phyloP scores from a whole-genome alignment of 495 filamentous ascomycete genomes.

The Trichodelitschia bisporula region DNA sequence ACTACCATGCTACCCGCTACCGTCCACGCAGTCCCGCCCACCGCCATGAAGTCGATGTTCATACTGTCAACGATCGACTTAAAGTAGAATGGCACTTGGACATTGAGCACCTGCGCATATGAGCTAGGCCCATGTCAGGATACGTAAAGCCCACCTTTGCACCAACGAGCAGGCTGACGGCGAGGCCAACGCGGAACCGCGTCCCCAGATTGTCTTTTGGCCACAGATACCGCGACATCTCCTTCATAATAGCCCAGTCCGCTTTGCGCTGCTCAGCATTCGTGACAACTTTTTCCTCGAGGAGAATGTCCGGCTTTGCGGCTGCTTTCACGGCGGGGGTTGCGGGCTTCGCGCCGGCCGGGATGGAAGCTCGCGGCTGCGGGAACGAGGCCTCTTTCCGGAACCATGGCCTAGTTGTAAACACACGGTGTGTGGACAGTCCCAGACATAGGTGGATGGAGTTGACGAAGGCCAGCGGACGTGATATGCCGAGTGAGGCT shows the following conservation, averaged over 20 bases:
- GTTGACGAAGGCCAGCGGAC: too few species aligned
- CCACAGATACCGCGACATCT: conserved; percentile 95
- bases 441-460: too few species aligned
- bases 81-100: conserved; percentile 97
- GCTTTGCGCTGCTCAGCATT: conserved; percentile 81
- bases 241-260: conserved; percentile 95
- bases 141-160: conserved; percentile 34
- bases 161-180: conserved; percentile 58
- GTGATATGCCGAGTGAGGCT: too few species aligned
- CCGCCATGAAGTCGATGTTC: conserved; percentile 71
- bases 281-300: conserved; percentile 27
- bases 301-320: conserved; percentile 23
- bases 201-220: conserved; percentile 71
- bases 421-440: conserved; percentile 11
- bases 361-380: too few species aligned
- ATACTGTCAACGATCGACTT: conserved; percentile 91
- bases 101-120: conserved; percentile 50
- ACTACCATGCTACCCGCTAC: conserved; percentile 81
- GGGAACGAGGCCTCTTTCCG: conserved; percentile 13
- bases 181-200: conserved; percentile 58
- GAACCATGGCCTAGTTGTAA: conserved; percentile 14
- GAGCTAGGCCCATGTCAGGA: conserved; percentile 1
- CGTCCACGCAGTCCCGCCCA: conserved; percentile 68
- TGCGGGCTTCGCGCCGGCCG: conserved; percentile 14
- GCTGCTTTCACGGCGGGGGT: too few species aligned